These are phyloP conservation scores for Suillus discolor DNA, from an alignment of 768 basidiomycete species.

Conservation along the genomic window DNA sequence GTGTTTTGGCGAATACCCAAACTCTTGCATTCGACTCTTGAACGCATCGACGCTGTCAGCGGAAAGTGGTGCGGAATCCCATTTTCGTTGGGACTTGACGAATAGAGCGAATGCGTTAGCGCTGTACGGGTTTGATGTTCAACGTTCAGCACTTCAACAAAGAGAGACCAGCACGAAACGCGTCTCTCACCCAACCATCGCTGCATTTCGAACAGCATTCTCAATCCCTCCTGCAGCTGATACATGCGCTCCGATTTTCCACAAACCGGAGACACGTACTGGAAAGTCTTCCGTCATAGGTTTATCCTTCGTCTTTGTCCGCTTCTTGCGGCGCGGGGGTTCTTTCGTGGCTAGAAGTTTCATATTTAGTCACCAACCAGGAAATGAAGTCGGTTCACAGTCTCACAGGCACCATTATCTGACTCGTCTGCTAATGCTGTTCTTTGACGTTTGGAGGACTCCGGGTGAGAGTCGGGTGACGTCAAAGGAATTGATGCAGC, in stretches of 20 bases:
- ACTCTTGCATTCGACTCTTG: constrained; percentile 58
- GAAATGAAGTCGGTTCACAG: not conserved
- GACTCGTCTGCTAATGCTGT: not conserved
- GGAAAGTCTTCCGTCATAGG: constrained; percentile 31
- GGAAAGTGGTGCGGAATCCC: constrained; percentile 65
- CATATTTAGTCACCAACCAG: not conserved
- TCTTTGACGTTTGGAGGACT: constrained; percentile 3
- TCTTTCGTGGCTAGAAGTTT: not conserved
- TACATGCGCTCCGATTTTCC: constrained; percentile 86
- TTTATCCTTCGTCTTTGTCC: constrained; percentile 14
- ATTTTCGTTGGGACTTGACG: constrained; percentile 82
- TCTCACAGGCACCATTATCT: not conserved
- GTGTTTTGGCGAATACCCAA: constrained; percentile 61
- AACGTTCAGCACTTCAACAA: not conserved
- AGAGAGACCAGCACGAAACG: not conserved
- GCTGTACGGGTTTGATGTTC: constrained; percentile 35
- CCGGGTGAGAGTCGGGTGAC: not conserved
- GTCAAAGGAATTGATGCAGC: not conserved
- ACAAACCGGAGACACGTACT: constrained; percentile 37
- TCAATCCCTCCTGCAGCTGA: constrained; percentile 82
- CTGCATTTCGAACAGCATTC: constrained; percentile 70
- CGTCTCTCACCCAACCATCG: constrained; percentile 58
- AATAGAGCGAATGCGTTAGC: constrained; percentile 87
- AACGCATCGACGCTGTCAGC: constrained; percentile 56
- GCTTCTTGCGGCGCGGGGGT: constrained; percentile 11